These are phyloP conservation scores for Chlorociboria aeruginascens DNA, from an alignment of 495 filamentous ascomycete genomes.

Conservation along the genomic window DNA sequence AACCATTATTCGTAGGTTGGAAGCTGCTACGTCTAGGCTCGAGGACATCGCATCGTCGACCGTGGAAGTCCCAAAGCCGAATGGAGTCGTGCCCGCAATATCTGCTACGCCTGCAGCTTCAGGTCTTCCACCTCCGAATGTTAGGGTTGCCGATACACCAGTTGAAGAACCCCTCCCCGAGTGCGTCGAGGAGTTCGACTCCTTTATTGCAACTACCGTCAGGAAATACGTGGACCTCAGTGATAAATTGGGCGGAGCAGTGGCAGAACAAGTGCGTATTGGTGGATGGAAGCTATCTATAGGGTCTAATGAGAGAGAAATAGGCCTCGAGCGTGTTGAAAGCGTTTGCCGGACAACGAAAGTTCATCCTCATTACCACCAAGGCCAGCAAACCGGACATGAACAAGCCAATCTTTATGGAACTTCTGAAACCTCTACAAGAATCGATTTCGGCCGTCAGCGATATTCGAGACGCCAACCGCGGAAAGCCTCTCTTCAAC, in stretches of 20 bases:
- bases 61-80: slow-evolving; percentile 37
- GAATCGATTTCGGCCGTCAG: slow-evolving; percentile 73
- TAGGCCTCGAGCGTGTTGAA: slow-evolving; percentile 16
- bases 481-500: slow-evolving; percentile 54
- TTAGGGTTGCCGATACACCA: slow-evolving; percentile 24
- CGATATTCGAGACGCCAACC: slow-evolving; percentile 67
- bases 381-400: slow-evolving; percentile 86
- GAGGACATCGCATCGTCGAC: slow-evolving; percentile 86
- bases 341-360: slow-evolving; percentile 67
- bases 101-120: slow-evolving; percentile 24
- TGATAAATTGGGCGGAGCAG: slow-evolving; percentile 58
- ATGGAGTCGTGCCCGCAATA: slow-evolving; percentile 20
- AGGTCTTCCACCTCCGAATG: slow-evolving; percentile 26
- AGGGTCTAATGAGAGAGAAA: slow-evolving; percentile 2
- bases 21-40: slow-evolving; percentile 90
- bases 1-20: slow-evolving; percentile 55
- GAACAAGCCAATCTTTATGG: slow-evolving; percentile 49
- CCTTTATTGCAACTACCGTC: slow-evolving; percentile 62
- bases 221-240: slow-evolving; percentile 68
- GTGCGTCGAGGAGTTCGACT: slow-evolving; percentile 75
- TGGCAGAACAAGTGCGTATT: slow-evolving; percentile 54
- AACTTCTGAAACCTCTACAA: slow-evolving; percentile 50
- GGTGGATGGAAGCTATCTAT: not conserved
- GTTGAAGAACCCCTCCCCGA: slow-evolving; percentile 54
- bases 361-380: slow-evolving; percentile 75